A percentile compares a stretch with the other conserved stretches of the same genome.
These are phyloP conservation scores for Neurospora sp. DNA, from an alignment of 495 filamentous ascomycete species.

Conservation along the genomic window DNA sequence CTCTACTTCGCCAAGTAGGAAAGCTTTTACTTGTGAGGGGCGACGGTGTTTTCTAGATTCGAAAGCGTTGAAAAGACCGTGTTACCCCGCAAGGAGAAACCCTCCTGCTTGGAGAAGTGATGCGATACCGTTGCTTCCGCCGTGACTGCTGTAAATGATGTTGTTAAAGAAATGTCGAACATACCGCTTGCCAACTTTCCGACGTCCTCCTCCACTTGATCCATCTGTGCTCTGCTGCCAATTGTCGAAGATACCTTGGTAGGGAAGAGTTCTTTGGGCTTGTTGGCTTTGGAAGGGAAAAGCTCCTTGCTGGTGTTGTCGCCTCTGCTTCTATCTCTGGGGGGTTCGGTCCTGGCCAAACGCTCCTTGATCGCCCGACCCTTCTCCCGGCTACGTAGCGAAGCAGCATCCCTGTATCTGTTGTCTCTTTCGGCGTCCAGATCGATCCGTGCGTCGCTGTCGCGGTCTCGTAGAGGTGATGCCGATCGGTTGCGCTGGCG, in stretches of 20 bases:
- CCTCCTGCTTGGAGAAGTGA: not conserved
- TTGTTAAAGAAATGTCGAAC: constrained; percentile 14
- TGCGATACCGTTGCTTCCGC: constrained; percentile 4
- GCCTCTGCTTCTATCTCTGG: not conserved
- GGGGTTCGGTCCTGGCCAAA: constrained; percentile 9
- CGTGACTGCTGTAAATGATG: constrained; percentile 1
- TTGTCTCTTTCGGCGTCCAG: constrained; percentile 13
- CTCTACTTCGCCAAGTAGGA: not conserved
- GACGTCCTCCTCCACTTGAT: constrained; percentile 31
- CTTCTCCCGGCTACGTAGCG: constrained; percentile 32
- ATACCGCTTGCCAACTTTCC: constrained; percentile 32
- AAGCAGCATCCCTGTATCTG: constrained; percentile 17
- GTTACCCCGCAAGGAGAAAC: not conserved
- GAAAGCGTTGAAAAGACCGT: not conserved
- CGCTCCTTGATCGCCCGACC: constrained; percentile 38
- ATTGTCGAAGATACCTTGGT: constrained; percentile 31
- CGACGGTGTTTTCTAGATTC: not conserved
- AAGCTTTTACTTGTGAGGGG: not conserved
- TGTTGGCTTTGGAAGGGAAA: constrained; percentile 49
- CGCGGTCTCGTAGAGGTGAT: constrained; percentile 60
- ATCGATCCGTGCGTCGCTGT: constrained; percentile 44
- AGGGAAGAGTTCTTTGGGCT: constrained; percentile 63
- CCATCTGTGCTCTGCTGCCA: constrained; percentile 27
- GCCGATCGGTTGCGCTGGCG: constrained; percentile 53
- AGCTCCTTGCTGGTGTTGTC: constrained; percentile 48